phyloP scores from a whole-genome alignment of 2,329 filamentous ascomycete genomes.

The Sordariomycetes sp. region DNA sequence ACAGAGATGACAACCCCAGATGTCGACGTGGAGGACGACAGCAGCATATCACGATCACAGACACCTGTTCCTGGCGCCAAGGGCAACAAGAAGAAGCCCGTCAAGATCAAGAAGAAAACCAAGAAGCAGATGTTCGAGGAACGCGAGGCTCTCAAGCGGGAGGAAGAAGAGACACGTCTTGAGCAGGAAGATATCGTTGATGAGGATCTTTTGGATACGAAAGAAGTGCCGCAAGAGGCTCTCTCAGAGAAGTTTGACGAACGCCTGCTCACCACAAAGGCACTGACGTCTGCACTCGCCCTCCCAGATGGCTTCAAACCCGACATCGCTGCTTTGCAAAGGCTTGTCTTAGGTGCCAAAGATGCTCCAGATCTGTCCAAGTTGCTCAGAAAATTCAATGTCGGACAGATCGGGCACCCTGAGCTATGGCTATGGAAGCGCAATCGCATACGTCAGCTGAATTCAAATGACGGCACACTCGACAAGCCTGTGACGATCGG shows the following conservation, averaged over 20 bases:
- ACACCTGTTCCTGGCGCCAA: conserved; percentile 34
- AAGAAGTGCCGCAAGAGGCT: conserved; percentile 21
- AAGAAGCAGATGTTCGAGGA: conserved; percentile 72
- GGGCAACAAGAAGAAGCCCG: conserved; percentile 43
- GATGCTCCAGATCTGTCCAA: conserved; percentile 40
- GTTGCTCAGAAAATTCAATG: conserved; percentile 37
- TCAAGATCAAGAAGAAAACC: conserved; percentile 62
- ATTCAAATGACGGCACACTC: conserved; percentile 22
- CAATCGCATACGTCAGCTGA: conserved; percentile 46
- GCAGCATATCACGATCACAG: conserved; percentile 33
- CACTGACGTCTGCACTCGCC: conserved; percentile 31
- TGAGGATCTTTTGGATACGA: conserved; percentile 13
- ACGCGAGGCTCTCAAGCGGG: conserved; percentile 48
- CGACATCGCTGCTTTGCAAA: conserved; percentile 34
- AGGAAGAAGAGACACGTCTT: conserved; percentile 34
- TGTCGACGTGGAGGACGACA: conserved; percentile 30
- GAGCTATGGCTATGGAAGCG: conserved; percentile 49
- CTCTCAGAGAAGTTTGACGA: conserved; percentile 42
- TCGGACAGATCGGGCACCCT: conserved; percentile 36
- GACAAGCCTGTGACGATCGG: conserved; percentile 35
- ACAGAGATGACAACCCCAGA: conserved; percentile 42
- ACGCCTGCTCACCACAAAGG: conserved; percentile 38
- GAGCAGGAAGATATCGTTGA: conserved; percentile 10
- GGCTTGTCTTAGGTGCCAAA: conserved; percentile 29
- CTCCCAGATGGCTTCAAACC: conserved; percentile 35